Percentiles rank a stretch among this genome's conserved stretches.
Evolutionary conservation across 345 rosid genomes (phyloP).

Genomic region (Rhodomyrtus tomentosa): DNA sequence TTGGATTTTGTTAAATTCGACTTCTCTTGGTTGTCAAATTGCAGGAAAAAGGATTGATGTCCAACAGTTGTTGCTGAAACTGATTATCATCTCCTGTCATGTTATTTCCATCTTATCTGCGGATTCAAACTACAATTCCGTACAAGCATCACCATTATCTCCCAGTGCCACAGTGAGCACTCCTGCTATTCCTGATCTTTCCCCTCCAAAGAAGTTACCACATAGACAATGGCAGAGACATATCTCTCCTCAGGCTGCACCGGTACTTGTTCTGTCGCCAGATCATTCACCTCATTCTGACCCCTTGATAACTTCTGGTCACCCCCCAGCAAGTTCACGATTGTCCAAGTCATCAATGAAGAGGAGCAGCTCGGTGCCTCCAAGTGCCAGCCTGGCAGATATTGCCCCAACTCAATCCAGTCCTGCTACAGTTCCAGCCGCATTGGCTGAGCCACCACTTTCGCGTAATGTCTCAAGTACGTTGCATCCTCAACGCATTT

Average conservation of each 20-base stretch:
- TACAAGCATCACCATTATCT: slow-evolving; percentile 21
- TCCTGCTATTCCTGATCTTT: slow-evolving; percentile 32
- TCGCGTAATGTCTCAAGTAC: slow-evolving; percentile 63
- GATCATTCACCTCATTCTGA: slow-evolving; percentile 45
- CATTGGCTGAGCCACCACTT: slow-evolving; percentile 73
- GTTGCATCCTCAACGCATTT: slow-evolving; percentile 5
- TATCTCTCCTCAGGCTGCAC: slow-evolving; percentile 35
- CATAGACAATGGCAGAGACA: slow-evolving; percentile 25
- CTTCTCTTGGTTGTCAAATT: background rate
- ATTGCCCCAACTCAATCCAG: slow-evolving; percentile 59
- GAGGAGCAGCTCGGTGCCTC: slow-evolving; percentile 36
- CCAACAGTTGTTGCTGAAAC: slow-evolving; percentile 18
- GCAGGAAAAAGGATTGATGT: slow-evolving; percentile 34
- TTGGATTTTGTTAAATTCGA: background rate
- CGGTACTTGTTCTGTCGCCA: slow-evolving; percentile 25
- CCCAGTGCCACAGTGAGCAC: slow-evolving; percentile 28
- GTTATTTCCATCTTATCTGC: slow-evolving; percentile 27
- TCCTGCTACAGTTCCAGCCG: slow-evolving; percentile 38
- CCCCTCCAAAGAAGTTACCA: slow-evolving; percentile 28
- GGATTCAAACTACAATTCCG: slow-evolving; percentile 12
- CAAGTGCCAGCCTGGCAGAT: slow-evolving; percentile 46
- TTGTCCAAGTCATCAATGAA: slow-evolving; percentile 56
- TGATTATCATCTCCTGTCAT: slow-evolving; percentile 22
- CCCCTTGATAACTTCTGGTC: slow-evolving; percentile 43
- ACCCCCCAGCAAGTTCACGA: slow-evolving; percentile 48